A percentile compares a stretch with the other conserved stretches of the same genome.
These are phyloP conservation scores for Stephania cephalantha DNA, from an alignment of 164 flowering plant species.

Conservation along the genomic window DNA sequence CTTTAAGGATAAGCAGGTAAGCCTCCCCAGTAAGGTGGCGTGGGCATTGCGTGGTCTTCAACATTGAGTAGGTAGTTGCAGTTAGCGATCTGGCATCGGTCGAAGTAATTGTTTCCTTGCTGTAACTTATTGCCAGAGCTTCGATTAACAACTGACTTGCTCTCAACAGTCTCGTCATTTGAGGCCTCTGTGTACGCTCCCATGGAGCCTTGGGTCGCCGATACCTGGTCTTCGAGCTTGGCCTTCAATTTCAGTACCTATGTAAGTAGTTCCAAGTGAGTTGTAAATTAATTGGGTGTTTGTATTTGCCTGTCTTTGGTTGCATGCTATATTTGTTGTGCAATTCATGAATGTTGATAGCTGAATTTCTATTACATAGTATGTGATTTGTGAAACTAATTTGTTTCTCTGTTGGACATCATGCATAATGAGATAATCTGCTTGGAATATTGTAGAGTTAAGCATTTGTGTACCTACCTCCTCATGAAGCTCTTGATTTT, in stretches of 20 bases:
- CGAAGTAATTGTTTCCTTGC: conserved; percentile 1
- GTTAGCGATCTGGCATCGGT: conserved; percentile 20
- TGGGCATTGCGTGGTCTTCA: conserved; percentile 32
- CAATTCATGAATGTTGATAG: neutral
- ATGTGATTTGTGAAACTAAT: neutral
- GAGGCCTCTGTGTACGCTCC: conserved; percentile 39
- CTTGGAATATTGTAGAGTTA: neutral
- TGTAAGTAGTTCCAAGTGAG: neutral
- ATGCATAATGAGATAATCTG: neutral
- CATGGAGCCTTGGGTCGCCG: conserved; percentile 32
- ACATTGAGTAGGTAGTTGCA: conserved; percentile 27
- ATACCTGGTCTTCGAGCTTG: conserved; percentile 34
- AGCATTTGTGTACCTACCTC: conserved; percentile 31
- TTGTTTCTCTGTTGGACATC: neutral
- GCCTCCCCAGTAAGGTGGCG: conserved; percentile 12
- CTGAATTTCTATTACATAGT: neutral
- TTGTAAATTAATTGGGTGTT: neutral
- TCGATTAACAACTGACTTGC: conserved; percentile 29
- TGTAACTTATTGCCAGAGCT: conserved; percentile 14
- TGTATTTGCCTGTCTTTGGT: neutral
- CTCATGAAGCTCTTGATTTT: conserved; percentile 62
- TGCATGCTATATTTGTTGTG: neutral
- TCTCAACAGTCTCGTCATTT: conserved; percentile 53
- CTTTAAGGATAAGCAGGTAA: conserved; percentile 6
- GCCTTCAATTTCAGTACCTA: conserved; percentile 24